A percentile compares a stretch with the other conserved stretches of the same genome.
Evolutionary conservation across 2,329 filamentous ascomycete species (phyloP).

Genomic region (Xylaria sp.): DNA sequence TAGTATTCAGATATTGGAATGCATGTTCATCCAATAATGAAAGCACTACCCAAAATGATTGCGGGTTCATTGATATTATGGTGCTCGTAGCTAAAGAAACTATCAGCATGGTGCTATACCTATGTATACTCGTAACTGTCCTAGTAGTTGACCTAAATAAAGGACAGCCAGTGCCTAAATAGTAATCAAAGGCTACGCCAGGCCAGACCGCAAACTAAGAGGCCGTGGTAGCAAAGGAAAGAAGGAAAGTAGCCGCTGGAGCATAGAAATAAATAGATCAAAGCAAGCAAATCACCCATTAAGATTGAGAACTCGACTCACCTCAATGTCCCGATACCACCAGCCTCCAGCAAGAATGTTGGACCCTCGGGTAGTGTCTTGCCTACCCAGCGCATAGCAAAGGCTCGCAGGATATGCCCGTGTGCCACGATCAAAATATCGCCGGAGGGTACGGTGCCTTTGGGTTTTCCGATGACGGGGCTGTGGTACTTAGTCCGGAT

Average conservation of each 20-base stretch:
- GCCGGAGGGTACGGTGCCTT: constrained; percentile 50
- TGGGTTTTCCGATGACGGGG: constrained; percentile 62
- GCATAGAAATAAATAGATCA: background rate
- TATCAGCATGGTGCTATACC: background rate
- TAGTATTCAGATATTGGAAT: background rate
- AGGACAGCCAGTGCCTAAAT: too few species aligned
- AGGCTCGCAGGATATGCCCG: constrained; percentile 85
- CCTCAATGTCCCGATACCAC: constrained; percentile 83
- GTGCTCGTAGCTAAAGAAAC: constrained; percentile 72
- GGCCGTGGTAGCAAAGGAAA: too few species aligned
- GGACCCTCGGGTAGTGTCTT: constrained; percentile 77
- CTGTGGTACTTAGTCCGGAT: constrained; percentile 71
- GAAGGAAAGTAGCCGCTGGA: background rate
- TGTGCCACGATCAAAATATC: constrained; percentile 86
- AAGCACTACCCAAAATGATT: constrained; percentile 76
- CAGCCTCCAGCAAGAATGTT: constrained; percentile 82
- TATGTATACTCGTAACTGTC: background rate
- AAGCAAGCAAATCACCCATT: background rate
- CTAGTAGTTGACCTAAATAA: too few species aligned
- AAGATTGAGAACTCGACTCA: too few species aligned
- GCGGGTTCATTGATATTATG: constrained; percentile 78
- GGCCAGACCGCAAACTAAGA: background rate
- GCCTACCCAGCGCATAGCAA: constrained; percentile 85
- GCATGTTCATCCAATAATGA: constrained; percentile 51
- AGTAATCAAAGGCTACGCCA: too few species aligned